phyloP scores from a whole-genome alignment of 2,329 filamentous ascomycete genomes.

The Colletotrichum cordylinicola region DNA sequence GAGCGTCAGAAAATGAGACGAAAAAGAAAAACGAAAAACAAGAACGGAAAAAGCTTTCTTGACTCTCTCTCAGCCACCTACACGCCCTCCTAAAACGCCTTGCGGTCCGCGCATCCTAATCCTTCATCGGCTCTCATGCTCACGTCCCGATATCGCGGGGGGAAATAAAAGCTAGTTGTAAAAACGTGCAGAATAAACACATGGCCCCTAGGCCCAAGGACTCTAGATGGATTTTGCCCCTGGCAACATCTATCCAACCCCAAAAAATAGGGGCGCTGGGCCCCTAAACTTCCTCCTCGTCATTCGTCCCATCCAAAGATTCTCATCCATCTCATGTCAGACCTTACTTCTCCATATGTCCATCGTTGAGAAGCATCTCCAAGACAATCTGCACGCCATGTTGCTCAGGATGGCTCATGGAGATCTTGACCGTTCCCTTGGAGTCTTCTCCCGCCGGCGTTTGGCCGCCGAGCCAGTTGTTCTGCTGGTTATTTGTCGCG shows the following conservation, averaged over 20 bases:
- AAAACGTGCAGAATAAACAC: neutral
- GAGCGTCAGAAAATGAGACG: neutral
- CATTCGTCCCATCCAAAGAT: neutral
- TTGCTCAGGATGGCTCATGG: constrained; percentile 91
- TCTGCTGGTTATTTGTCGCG: constrained; percentile 32
- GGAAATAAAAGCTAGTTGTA: neutral
- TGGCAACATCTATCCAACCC: neutral
- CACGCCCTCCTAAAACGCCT: constrained; percentile 7
- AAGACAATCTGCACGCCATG: constrained; percentile 86
- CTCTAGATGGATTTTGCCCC: neutral
- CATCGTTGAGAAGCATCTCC: constrained; percentile 92
- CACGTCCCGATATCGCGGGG: neutral
- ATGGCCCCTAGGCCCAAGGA: neutral
- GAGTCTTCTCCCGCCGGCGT: constrained; percentile 48
- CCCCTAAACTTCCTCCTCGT: neutral
- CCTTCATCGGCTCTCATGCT: neutral
- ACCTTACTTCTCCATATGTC: constrained; percentile 61
- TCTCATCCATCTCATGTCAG: neutral
- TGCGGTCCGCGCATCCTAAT: neutral
- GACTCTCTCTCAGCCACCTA: neutral
- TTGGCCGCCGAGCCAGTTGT: constrained; percentile 35
- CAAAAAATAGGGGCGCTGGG: neutral
- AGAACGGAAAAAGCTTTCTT: neutral
- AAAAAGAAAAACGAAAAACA: neutral
- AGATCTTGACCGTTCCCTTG: constrained; percentile 87